phyloP scores from a whole-genome alignment of 352 stramenopile genomes.

The Phytophthora hibernalis region DNA sequence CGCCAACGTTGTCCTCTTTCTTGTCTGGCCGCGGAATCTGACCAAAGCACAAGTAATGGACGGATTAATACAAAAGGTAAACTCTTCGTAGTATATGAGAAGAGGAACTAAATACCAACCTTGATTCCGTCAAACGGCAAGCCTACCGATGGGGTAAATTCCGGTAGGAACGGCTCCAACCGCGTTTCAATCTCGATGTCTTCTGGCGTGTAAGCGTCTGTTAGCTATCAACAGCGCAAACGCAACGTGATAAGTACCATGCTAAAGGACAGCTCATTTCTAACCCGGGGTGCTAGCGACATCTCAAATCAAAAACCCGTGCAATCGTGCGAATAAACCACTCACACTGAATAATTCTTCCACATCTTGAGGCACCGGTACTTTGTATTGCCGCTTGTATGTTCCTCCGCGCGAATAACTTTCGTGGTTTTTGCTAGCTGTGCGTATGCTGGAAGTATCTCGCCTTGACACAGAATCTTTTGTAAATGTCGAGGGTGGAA shows the following conservation, averaged over 20 bases:
- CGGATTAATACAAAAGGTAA: neutral
- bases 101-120: constrained; percentile 33
- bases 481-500: neutral
- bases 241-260: constrained; percentile 12
- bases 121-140: constrained; percentile 77
- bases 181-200: constrained; percentile 90
- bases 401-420: neutral
- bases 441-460: constrained; percentile 4
- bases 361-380: constrained; percentile 62
- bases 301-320: constrained; percentile 28
- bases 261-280: neutral
- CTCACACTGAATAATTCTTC: constrained; percentile 66
- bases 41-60: neutral
- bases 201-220: constrained; percentile 86
- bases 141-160: constrained; percentile 88
- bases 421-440: neutral
- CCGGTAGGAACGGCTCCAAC: constrained; percentile 94
- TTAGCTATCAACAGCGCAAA: constrained; percentile 56
- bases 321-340: constrained; percentile 21
- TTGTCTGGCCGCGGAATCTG: constrained; percentile 90
- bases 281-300: constrained; percentile 23
- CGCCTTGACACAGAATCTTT: neutral
- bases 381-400: constrained; percentile 29
- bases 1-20: constrained; percentile 75
- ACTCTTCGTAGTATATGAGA: neutral